phyloP scores from a whole-genome alignment of 345 rosid species.

The Populus pruinosa region DNA sequence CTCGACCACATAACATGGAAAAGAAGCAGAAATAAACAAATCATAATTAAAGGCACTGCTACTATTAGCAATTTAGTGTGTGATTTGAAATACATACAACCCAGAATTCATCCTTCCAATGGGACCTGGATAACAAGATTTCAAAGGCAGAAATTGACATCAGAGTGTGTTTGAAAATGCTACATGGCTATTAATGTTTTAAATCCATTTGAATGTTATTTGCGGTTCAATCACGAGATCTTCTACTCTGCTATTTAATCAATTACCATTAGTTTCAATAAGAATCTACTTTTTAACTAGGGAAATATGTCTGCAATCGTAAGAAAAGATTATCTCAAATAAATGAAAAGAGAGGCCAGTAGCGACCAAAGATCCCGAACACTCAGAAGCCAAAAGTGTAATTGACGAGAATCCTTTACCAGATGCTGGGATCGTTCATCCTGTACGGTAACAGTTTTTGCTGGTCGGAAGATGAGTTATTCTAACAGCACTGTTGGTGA shows the following conservation, averaged over 20 bases:
- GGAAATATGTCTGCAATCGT: not conserved
- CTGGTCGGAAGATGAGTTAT: slow-evolving; percentile 77
- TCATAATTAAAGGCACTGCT: not conserved
- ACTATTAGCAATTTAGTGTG: not conserved
- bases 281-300: not conserved
- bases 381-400: not conserved
- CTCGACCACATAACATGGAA: not conserved
- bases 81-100: not conserved
- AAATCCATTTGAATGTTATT: not conserved
- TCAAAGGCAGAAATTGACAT: not conserved
- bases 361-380: slow-evolving; percentile 1
- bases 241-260: not conserved
- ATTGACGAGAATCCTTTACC: slow-evolving; percentile 42
- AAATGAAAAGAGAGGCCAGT: not conserved
- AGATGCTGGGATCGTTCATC: slow-evolving; percentile 96
- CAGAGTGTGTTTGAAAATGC: not conserved
- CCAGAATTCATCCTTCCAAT: not conserved
- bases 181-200: too few species aligned
- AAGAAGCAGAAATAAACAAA: not conserved
- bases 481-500: slow-evolving; percentile 93
- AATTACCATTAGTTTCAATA: not conserved
- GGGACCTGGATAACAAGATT: not conserved
- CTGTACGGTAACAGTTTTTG: slow-evolving; percentile 77
- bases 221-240: not conserved
- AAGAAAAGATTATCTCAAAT: not conserved